Evolutionary conservation across 805 yeast genomes (phyloP), one percentile per base, ranked within the genome.

Genomic region (Wickerhamiella domercqiae): DNA sequence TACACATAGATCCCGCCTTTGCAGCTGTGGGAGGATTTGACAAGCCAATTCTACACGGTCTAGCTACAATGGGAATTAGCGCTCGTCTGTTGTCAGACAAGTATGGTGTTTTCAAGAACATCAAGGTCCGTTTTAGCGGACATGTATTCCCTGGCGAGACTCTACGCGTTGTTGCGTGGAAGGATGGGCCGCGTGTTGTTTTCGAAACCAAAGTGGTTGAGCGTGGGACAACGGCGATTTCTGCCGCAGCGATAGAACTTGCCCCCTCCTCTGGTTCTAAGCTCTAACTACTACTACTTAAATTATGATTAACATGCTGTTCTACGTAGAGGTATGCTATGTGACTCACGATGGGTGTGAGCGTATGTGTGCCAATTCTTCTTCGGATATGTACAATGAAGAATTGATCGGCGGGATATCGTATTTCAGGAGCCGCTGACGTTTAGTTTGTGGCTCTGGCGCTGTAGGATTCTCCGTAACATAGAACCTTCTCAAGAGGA

Each of bases 131-230:
- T 55, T 87, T 87, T 60, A 71, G 93, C 16, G 84, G 84, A 51
- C 76, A 80, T 50, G 96, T 87, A 18, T 86, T 72, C 71, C 96
- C 96, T 6, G 98, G 97, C 47, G 96, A 87, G 60, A 75, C 80
- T 13, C 67, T 87, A 56, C 70, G 68, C 49, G 73, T 87, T 21
- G 62, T 62, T 37, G 93, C 93, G 21, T 87, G 98, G 98, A 80
- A 75, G 57, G 67, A 71, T 37, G 78, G 78, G 39, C 56, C 60
- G 47, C 75, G 71, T 45, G 76, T 83, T 36, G 64, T 72, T 41
- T 87, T 86, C 74, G 93, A 79, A 60, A 73, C 93, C 7, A 71
- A 73, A 55, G 81, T 77, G 40, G 73, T 78, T 42, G 93, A 80
- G 51, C 75, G 94, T 58, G 68, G 72, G 49, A 66, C 73, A 30